Evolutionary conservation across 495 filamentous ascomycete species (phyloP).

Genomic region (Tetracladium setigerum): DNA sequence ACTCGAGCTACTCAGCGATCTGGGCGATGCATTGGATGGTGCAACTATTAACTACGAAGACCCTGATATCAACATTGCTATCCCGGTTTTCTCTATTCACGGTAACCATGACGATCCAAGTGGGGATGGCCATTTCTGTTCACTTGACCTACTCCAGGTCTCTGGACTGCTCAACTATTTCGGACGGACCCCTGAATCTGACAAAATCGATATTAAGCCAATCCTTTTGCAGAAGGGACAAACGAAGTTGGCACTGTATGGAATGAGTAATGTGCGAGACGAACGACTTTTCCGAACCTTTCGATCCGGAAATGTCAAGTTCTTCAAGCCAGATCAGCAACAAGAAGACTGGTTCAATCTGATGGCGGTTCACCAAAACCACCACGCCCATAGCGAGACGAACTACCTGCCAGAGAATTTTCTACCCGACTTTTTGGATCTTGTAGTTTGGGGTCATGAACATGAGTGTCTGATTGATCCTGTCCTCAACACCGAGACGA

Average conservation of each 20-base stretch:
- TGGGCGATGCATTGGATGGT: constrained; percentile 75
- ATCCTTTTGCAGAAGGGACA: constrained; percentile 87
- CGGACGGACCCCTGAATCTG: constrained; percentile 80
- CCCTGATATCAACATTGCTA: constrained; percentile 93
- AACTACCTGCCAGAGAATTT: constrained; percentile 92
- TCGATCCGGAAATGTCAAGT: constrained; percentile 85
- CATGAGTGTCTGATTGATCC: constrained; percentile 94
- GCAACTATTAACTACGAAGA: constrained; percentile 97
- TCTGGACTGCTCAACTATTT: constrained; percentile 95
- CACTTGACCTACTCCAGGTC: constrained; percentile 84
- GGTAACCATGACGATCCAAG: constrained; percentile 98
- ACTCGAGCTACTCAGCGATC: constrained; percentile 90
- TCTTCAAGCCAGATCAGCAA: constrained; percentile 78
- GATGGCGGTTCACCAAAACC: constrained; percentile 94
- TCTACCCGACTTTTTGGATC: constrained; percentile 82
- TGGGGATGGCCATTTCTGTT: constrained; percentile 83
- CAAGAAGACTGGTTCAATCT: constrained; percentile 94
- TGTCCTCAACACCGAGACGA: constrained; percentile 68
- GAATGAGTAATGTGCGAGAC: constrained; percentile 93
- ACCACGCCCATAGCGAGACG: constrained; percentile 82
- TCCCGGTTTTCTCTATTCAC: constrained; percentile 97
- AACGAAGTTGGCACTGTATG: constrained; percentile 92
- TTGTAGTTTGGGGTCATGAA: constrained; percentile 96
- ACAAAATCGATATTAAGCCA: constrained; percentile 86
- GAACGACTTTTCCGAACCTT: constrained; percentile 93